Evolutionary conservation across 1,284 basidiomycete genomes (phyloP).

Genomic region (Serendipita sp.): DNA sequence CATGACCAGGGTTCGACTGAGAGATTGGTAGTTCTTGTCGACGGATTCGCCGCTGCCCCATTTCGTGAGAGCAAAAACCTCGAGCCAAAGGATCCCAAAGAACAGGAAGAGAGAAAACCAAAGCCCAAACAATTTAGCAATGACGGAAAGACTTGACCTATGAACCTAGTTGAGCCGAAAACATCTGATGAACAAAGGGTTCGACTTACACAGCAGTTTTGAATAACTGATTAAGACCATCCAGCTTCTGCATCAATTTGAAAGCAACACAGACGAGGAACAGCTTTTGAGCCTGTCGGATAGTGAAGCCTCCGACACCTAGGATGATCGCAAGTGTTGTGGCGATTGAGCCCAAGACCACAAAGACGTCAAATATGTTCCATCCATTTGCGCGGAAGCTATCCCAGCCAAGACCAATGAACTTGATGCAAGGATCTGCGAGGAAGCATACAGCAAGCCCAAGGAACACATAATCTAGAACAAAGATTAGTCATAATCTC

Average conservation of each 20-base stretch:
- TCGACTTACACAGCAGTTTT: slow-evolving; percentile 78
- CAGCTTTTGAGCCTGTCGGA: slow-evolving; percentile 78
- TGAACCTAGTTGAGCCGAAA: neutral
- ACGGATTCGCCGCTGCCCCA: slow-evolving; percentile 62
- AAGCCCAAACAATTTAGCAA: slow-evolving; percentile 72
- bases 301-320: slow-evolving; percentile 34
- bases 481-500: neutral
- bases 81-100: slow-evolving; percentile 80
- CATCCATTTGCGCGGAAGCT: slow-evolving; percentile 81
- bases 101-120: slow-evolving; percentile 91
- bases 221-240: slow-evolving; percentile 88
- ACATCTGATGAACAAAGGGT: neutral
- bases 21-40: slow-evolving; percentile 69
- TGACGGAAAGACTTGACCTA: slow-evolving; percentile 78
- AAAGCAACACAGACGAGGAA: slow-evolving; percentile 88
- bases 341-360: slow-evolving; percentile 59
- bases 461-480: slow-evolving; percentile 65
- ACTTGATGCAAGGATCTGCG: slow-evolving; percentile 64
- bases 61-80: slow-evolving; percentile 88
- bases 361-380: slow-evolving; percentile 84
- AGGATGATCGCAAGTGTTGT: slow-evolving; percentile 71
- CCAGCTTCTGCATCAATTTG: slow-evolving; percentile 85
- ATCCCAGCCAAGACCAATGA: slow-evolving; percentile 72
- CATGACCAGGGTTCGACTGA: slow-evolving; percentile 78
- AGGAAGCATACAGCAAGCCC: slow-evolving; percentile 61